These are phyloP conservation scores for Purpureocillium takamizusanense DNA, from an alignment of 2,329 filamentous ascomycete genomes.

Conservation along the genomic window DNA sequence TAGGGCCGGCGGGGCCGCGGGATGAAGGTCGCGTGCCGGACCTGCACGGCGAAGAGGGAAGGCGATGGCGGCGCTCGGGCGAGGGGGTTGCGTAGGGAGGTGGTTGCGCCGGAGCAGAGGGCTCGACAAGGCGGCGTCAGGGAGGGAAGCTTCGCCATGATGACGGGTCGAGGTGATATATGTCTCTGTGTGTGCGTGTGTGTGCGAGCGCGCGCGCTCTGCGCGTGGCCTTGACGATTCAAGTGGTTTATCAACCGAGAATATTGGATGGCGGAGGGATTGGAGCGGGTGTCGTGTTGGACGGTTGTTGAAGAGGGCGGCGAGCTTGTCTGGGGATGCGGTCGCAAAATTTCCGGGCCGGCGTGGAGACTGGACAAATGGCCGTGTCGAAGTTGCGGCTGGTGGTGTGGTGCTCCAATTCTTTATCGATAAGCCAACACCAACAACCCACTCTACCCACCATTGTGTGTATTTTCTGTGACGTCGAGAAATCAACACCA, in stretches of 20 bases:
- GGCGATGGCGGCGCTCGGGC: conserved; percentile 8
- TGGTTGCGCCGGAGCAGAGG: conserved; percentile 2
- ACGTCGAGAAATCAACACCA: background rate
- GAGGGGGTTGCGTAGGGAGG: conserved; percentile 9
- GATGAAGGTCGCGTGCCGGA: conserved; percentile 77
- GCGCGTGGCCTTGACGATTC: too few relatives aligned
- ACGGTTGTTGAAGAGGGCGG: background rate
- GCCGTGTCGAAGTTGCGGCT: too few relatives aligned
- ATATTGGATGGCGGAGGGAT: background rate
- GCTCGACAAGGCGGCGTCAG: conserved; percentile 20
- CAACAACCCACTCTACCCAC: conserved; percentile 5
- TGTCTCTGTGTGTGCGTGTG: too few relatives aligned
- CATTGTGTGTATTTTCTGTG: background rate
- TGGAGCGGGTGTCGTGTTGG: background rate
- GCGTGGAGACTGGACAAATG: too few relatives aligned
- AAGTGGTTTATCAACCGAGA: too few relatives aligned
- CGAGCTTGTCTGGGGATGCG: background rate
- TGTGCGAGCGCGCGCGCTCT: too few relatives aligned
- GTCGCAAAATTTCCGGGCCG: conserved; percentile 15
- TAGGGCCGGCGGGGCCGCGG: conserved; percentile 85
- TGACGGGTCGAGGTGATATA: background rate
- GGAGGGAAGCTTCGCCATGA: conserved; percentile 20
- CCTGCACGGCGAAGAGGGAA: conserved; percentile 36
- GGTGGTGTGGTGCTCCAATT: too few relatives aligned
- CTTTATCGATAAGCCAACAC: conserved; percentile 6